phyloP scores from a whole-genome alignment of 306 rosid species.

The Vachellia collinsii region DNA sequence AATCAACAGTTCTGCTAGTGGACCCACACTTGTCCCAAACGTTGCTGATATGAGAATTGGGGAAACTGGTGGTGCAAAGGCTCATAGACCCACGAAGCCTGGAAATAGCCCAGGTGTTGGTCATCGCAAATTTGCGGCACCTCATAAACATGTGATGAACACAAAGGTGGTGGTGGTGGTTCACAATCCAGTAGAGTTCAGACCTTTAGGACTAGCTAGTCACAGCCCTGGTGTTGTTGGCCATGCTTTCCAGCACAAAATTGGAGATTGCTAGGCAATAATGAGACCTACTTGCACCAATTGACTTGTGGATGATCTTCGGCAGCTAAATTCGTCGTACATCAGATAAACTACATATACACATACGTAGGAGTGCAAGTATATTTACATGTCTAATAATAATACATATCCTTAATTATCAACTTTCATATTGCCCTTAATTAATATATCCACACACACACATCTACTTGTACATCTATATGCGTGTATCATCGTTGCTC shows the following conservation, averaged over 20 bases:
- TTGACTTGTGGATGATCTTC: not conserved
- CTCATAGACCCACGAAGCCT: slow-evolving; percentile 61
- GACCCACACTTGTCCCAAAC: not conserved
- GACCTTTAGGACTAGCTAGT: slow-evolving; percentile 24
- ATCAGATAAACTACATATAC: not conserved
- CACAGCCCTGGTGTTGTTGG: slow-evolving; percentile 43
- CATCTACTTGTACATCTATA: not conserved
- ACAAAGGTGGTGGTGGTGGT: slow-evolving; percentile 5
- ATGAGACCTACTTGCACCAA: too few relatives aligned
- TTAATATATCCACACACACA: not conserved
- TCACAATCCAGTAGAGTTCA: slow-evolving; percentile 23
- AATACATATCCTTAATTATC: not conserved
- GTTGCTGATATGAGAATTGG: not conserved
- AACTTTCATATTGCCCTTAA: not conserved
- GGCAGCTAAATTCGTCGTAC: not conserved
- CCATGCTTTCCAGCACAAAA: slow-evolving; percentile 1
- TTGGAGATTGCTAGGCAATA: not conserved
- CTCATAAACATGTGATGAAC: not conserved
- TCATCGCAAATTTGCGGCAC: not conserved
- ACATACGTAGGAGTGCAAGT: not conserved
- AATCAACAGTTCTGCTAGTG: too few relatives aligned
- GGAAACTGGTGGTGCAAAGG: not conserved
- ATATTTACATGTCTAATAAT: not conserved
- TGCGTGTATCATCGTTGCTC: not conserved
- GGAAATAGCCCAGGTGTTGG: slow-evolving; percentile 62